Base-by-base conservation (phyloP, 176 grass and related monocot genomes). In the Tuctoria greenei region DNA sequence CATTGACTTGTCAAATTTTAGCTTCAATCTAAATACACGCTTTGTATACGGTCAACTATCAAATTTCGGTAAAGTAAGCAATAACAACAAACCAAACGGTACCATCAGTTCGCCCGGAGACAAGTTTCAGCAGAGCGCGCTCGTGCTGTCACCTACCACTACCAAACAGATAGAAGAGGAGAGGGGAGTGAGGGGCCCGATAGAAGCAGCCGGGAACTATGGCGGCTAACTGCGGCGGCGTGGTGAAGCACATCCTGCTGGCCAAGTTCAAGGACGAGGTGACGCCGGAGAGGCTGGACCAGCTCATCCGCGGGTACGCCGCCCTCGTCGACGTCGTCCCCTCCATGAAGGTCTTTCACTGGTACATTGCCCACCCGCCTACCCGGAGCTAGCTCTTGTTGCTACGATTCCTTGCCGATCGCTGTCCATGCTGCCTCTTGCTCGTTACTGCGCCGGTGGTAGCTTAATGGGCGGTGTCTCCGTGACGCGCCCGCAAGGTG, bases 291-390 rank as follows among this genome's bases (percentile, higher is more conserved):
- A 57, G 61, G 31, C 38, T 87, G 56, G 80, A 83, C 21, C 61
- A 87, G 61, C 86, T 93, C 59, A 83, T 97, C 88, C 28, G 69
- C 34, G 88, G 86, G 43, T 97, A 93, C 70, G 90, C 88, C 74
- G 92, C 72, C 60, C 93, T 97, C 70, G 86, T 97, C 77, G 36
- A 55, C 55, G 55, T 67, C 39, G 41, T 97, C 73, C 87, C 82
- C 10, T 80, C 90, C 88, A 93, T 97, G 93, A 97, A 91, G 44
- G 83, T 71, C 65, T 97, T 97, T 74, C 88, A 93, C 55, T 97
- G 93, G 93, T 97, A 31, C n/a, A 21, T 20, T 7, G 6, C 17
- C 20, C 58, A 13, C n/a, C 35, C 23, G 38, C 36, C 35, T 66
- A 23, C 60, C 27, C 28, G 4, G 10, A 12, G 5, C 24, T 78